Evolutionary conservation across 2,329 filamentous ascomycete species (phyloP).

Genomic region (Epichloe aotearoae): DNA sequence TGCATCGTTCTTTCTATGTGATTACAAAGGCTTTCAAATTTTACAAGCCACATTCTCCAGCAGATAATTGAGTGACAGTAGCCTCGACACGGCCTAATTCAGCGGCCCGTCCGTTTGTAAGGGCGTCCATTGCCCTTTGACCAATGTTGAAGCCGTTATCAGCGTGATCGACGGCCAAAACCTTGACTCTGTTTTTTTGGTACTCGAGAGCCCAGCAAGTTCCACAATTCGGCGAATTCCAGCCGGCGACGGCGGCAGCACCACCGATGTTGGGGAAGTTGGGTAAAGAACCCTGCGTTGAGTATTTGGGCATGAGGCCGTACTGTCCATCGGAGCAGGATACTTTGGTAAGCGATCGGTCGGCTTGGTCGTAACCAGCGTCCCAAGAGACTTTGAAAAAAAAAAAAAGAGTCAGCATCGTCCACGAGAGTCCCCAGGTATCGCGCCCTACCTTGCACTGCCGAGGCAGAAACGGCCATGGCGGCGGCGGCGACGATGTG

Average conservation of each 20-base stretch:
- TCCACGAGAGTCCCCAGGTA: not conserved
- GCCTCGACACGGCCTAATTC: conserved; percentile 18
- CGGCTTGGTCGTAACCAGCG: conserved; percentile 50
- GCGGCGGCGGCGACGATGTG: conserved; percentile 24
- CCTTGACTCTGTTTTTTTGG: conserved; percentile 35
- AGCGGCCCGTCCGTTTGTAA: conserved; percentile 38
- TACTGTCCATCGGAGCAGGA: conserved; percentile 56
- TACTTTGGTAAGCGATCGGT: conserved; percentile 41
- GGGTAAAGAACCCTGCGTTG: conserved; percentile 40
- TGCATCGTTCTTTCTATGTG: not conserved
- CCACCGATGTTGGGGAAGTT: conserved; percentile 44
- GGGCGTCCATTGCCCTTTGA: conserved; percentile 37
- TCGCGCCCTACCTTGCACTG: not conserved
- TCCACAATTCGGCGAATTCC: conserved; percentile 45
- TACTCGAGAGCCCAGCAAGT: conserved; percentile 45
- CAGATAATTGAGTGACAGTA: conserved; percentile 27
- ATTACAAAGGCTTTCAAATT: not conserved
- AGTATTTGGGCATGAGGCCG: conserved; percentile 50
- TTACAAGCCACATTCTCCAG: conserved; percentile 29
- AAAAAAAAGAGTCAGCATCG: not conserved
- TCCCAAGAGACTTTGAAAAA: conserved; percentile 51
- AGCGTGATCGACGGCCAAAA: conserved; percentile 43
- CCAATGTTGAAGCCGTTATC: conserved; percentile 41
- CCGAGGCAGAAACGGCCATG: conserved; percentile 22
- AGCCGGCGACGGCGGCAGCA: conserved; percentile 35